Conservation (phyloP, 441 rosid species). For the Brassica balearica region DNA sequence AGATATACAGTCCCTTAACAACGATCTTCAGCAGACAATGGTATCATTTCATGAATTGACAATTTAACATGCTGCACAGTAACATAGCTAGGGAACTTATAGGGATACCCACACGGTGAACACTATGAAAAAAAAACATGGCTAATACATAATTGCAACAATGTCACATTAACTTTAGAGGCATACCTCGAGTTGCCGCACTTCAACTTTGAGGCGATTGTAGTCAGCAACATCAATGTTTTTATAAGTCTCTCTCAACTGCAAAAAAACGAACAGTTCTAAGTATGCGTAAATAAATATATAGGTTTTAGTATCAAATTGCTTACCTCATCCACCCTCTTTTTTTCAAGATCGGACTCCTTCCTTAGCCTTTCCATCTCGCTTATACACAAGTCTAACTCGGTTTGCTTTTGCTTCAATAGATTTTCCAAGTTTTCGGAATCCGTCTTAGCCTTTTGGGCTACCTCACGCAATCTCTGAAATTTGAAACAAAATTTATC, state of each 20-base stretch:
- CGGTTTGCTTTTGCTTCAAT: conserved; percentile 70
- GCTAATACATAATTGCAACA: conserved; percentile 5
- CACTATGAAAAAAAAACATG: not conserved
- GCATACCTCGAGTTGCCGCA: conserved; percentile 68
- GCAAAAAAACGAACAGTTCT: conserved; percentile 34
- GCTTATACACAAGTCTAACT: conserved; percentile 71
- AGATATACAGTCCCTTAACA: conserved; percentile 19
- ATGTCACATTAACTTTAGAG: conserved; percentile 16
- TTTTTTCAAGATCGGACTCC: conserved; percentile 70
- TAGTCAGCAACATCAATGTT: conserved; percentile 83
- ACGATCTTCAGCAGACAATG: conserved; percentile 20
- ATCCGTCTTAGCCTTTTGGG: conserved; percentile 65
- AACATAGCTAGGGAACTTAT: conserved; percentile 4
- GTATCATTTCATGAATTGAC: conserved; percentile 18
- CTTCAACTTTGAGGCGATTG: conserved; percentile 70
- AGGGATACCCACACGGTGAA: conserved; percentile 15
- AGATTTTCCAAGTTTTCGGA: conserved; percentile 59
- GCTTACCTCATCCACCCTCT: conserved; percentile 79
- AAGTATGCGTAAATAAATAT: conserved; percentile 29
- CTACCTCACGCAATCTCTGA: conserved; percentile 86
- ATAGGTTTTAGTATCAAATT: conserved; percentile 19
- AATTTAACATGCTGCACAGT: not conserved
- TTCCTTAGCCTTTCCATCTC: conserved; percentile 70
- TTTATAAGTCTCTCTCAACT: conserved; percentile 65
- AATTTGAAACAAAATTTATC: conserved; percentile 24